A percentile compares a stretch with the other conserved stretches of the same genome.
These are phyloP conservation scores for Glonium stellatum DNA, from an alignment of 495 filamentous ascomycete genomes.

Conservation along the genomic window DNA sequence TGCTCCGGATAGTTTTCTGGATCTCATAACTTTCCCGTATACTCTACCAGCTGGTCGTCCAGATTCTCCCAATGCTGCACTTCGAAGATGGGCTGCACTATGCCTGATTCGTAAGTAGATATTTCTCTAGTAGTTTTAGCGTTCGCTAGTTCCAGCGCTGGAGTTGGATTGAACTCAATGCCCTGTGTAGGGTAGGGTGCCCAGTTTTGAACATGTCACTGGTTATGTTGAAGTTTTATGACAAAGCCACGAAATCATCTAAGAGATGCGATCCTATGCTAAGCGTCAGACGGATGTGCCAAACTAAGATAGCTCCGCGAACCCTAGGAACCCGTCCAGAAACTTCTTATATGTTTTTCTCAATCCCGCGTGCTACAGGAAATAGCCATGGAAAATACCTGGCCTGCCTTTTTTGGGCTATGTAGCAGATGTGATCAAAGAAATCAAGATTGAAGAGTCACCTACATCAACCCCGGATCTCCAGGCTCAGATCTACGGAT, in stretches of 20 bases:
- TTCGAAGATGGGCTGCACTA: slow-evolving; percentile 39
- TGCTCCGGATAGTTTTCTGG: slow-evolving; percentile 45
- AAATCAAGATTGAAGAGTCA: too few relatives aligned
- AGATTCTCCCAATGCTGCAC: slow-evolving; percentile 44
- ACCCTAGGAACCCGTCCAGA: too few relatives aligned
- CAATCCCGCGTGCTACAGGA: too few relatives aligned
- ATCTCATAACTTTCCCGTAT: slow-evolving; percentile 45
- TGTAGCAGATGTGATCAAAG: too few relatives aligned
- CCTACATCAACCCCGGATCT: slow-evolving; percentile 39
- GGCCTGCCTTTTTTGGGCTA: too few relatives aligned
- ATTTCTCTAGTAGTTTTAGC: slow-evolving; percentile 44
- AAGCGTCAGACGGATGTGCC: too few relatives aligned
- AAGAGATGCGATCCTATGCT: slow-evolving; percentile 37
- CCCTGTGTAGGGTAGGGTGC: slow-evolving; percentile 37
- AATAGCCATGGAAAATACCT: too few relatives aligned
- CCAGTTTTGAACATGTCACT: slow-evolving; percentile 28
- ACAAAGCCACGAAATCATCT: slow-evolving; percentile 44
- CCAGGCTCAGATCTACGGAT: slow-evolving; percentile 41
- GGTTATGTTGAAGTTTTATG: slow-evolving; percentile 38
- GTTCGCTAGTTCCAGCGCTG: slow-evolving; percentile 42
- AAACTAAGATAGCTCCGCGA: too few relatives aligned
- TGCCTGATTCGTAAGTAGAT: slow-evolving; percentile 43
- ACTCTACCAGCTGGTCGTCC: slow-evolving; percentile 45
- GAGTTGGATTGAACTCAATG: slow-evolving; percentile 46
- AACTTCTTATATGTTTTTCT: too few relatives aligned